A percentile compares a stretch with the other conserved stretches of the same genome.
Evolutionary conservation across 2,329 filamentous ascomycete genomes (phyloP).

Genomic region (Beauveria caledonica): DNA sequence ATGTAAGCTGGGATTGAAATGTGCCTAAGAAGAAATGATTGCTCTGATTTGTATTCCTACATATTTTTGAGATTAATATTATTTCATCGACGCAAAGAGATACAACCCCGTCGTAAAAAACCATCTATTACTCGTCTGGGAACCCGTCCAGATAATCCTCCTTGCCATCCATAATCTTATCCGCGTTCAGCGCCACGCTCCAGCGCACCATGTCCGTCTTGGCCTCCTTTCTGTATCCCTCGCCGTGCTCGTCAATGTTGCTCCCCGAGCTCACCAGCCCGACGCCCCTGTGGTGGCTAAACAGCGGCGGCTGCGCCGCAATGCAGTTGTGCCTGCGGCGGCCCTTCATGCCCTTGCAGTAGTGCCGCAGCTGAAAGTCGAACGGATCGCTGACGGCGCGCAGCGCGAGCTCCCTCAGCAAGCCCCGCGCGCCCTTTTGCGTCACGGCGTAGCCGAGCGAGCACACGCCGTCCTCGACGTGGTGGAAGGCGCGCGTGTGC

Average conservation of each 20-base stretch:
- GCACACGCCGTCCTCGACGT: conserved; percentile 29
- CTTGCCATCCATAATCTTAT: conserved; percentile 8
- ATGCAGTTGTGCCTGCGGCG: conserved; percentile 30
- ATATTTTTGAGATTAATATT: too few relatives aligned
- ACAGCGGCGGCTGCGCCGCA: conserved; percentile 32
- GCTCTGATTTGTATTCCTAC: too few relatives aligned
- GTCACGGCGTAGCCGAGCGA: conserved; percentile 36
- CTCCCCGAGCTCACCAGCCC: conserved; percentile 26
- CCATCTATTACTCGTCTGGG: neutral
- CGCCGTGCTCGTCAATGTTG: conserved; percentile 27
- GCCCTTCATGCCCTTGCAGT: conserved; percentile 32
- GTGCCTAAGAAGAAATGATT: too few relatives aligned
- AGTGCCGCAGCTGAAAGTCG: conserved; percentile 36
- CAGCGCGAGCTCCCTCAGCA: conserved; percentile 30
- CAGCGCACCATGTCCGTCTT: conserved; percentile 14
- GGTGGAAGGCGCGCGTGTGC: conserved; percentile 35
- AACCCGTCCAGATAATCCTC: neutral
- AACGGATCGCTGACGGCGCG: conserved; percentile 29
- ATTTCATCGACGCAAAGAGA: too few relatives aligned
- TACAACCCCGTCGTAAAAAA: too few relatives aligned
- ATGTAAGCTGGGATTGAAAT: too few relatives aligned
- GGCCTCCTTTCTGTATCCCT: conserved; percentile 19
- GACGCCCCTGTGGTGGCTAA: conserved; percentile 34
- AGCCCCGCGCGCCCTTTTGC: conserved; percentile 30
- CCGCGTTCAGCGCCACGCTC: conserved; percentile 1